phyloP scores from a whole-genome alignment of 305 asterid species.

The Fraxinus sp. region DNA sequence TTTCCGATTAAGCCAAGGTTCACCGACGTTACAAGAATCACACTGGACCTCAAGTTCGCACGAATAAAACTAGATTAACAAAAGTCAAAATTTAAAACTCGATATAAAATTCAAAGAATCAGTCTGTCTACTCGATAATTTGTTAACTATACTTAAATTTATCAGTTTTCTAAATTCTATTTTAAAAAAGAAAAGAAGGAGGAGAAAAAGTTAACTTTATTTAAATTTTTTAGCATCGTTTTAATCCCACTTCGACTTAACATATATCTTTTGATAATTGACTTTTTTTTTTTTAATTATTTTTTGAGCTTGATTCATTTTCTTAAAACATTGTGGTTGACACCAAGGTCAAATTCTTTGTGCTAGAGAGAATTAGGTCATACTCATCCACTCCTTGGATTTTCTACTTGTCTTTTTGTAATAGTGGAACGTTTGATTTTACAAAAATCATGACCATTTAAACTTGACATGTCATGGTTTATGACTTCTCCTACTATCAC shows the following conservation, averaged over 20 bases:
- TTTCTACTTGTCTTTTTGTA: conserved; percentile 32
- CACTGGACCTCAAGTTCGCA: neutral
- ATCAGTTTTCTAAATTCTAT: no score
- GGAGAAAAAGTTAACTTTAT: neutral
- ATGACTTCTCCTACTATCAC: conserved; percentile 26
- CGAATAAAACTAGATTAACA: neutral
- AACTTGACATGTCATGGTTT: conserved; percentile 37
- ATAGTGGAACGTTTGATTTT: conserved; percentile 21
- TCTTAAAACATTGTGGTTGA: neutral
- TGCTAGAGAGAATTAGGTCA: conserved; percentile 22
- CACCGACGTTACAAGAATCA: neutral
- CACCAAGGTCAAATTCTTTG: neutral
- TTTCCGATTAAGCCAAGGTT: neutral
- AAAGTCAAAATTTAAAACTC: neutral
- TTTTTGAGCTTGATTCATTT: neutral
- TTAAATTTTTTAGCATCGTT: no score
- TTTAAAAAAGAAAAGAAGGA: no score
- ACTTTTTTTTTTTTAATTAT: no score
- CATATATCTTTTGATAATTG: neutral
- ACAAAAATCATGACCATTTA: conserved; percentile 25
- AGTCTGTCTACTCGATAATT: no score
- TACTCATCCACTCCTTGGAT: conserved; percentile 30
- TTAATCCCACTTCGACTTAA: neutral
- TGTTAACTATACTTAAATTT: neutral
- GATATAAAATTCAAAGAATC: neutral